Evolutionary conservation across 2,329 filamentous ascomycete species (phyloP), one percentile per base, ranked within the genome.

Genomic region (Colletotrichum echinochloae): DNA sequence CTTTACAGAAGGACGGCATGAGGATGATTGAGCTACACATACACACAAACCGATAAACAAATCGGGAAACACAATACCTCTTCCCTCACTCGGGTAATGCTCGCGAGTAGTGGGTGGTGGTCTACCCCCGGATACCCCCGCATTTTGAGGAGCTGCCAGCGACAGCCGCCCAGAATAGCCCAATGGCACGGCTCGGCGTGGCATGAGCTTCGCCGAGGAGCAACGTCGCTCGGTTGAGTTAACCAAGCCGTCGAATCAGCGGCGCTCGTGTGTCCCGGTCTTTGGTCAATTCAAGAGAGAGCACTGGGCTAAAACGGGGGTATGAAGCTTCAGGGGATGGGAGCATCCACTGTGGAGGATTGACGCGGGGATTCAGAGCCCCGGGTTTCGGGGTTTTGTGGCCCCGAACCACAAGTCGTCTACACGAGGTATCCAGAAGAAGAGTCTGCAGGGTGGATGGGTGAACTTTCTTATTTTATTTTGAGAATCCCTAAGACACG

Each of bases 141-240:
- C 59, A 71, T 62, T 62, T 67, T 62, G 64, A 71, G 68, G 57
- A 67, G 64, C 60, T 64, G 52, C 46, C 11, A n/a, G n/a, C 30
- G 18, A 44, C 26, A 7, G 33, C 33, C 26, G 26, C 60, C 60
- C 23, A 51, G 6, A 20, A 41, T 33, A 59, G 49, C 48, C 66
- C 55, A 37, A 61, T 66, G 49, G 66, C 16, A 39, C 37, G 44
- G 39, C 48, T 28, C 23, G 12, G 12, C 23, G 6, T 56, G 28
- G 20, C 3, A 28, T n/a, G n/a, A 33, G 26, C 18, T 39, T 69
- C 61, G 54, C 54, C 48, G 55, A 11, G 51, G 20, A 14, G 14
- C 3, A 46, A n/a, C 23, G 55, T 49, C 37, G 56, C 33, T 63
- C 33, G 57, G 51, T n/a, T 37, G 16, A 9, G 20, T 37, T 12